Evolutionary conservation across 129 eudicot genomes (phyloP).

Genomic region (Centrapalus pauciflorus): DNA sequence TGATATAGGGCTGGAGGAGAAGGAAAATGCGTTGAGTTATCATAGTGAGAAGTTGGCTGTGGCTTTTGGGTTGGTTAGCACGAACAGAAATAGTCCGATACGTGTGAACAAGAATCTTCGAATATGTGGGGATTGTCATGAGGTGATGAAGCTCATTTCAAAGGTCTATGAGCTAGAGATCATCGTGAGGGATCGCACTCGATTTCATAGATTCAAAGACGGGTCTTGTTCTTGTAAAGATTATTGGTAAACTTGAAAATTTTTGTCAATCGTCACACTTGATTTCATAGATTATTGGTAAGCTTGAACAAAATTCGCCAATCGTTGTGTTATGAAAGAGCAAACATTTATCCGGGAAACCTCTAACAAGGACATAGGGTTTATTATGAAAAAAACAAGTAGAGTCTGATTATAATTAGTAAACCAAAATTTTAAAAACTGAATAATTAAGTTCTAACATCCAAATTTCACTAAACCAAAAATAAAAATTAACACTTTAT

Average conservation of each 20-base stretch:
- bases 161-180: slow-evolving; percentile 67
- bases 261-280: too few species aligned
- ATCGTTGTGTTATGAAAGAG: too few species aligned
- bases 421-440: too few species aligned
- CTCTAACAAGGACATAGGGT: too few species aligned
- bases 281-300: too few species aligned
- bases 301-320: too few species aligned
- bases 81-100: slow-evolving; percentile 22
- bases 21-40: slow-evolving; percentile 64
- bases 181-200: slow-evolving; percentile 81
- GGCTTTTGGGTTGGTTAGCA: slow-evolving; percentile 70
- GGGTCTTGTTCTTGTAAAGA: slow-evolving; percentile 83
- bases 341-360: neutral
- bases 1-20: slow-evolving; percentile 87
- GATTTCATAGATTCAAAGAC: slow-evolving; percentile 72
- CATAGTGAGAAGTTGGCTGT: slow-evolving; percentile 92
- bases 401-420: too few species aligned
- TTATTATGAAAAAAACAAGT: too few species aligned
- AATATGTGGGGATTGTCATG: slow-evolving; percentile 95
- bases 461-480: neutral
- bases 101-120: slow-evolving; percentile 78
- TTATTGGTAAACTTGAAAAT: slow-evolving; percentile 78
- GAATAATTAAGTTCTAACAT: too few species aligned
- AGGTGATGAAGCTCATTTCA: slow-evolving; percentile 72
- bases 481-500: neutral